A percentile compares a stretch with the other conserved stretches of the same genome.
These are phyloP conservation scores for Peltaster fructicola DNA, from an alignment of 2,329 filamentous ascomycete genomes.

Conservation along the genomic window DNA sequence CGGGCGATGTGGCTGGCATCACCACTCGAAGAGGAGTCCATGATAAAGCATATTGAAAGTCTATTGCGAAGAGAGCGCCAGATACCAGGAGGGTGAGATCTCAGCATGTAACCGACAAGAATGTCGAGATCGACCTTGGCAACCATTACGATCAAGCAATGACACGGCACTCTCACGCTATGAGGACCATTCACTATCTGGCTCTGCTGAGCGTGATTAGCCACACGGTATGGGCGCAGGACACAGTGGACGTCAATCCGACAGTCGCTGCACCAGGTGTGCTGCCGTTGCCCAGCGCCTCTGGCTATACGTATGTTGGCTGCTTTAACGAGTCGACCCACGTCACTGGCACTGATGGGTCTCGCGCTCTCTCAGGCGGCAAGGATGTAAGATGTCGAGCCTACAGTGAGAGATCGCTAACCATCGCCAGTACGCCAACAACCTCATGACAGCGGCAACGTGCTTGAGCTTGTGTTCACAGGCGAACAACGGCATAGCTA, in stretches of 20 bases:
- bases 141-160: too few relatives aligned
- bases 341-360: slow-evolving; percentile 20
- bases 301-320: slow-evolving; percentile 33
- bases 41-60: too few relatives aligned
- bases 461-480: slow-evolving; percentile 36
- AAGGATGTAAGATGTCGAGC: slow-evolving; percentile 24
- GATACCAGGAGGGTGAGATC: too few relatives aligned
- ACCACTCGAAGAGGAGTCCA: too few relatives aligned
- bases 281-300: slow-evolving; percentile 8
- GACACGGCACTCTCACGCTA: too few relatives aligned
- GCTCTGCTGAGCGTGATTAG: too few relatives aligned
- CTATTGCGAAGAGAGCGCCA: too few relatives aligned
- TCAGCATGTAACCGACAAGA: too few relatives aligned
- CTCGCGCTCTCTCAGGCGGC: slow-evolving; percentile 30
- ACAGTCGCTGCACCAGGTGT: slow-evolving; percentile 12
- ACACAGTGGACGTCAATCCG: slow-evolving; percentile 12
- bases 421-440: slow-evolving; percentile 21
- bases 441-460: slow-evolving; percentile 32
- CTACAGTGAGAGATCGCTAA: too few relatives aligned
- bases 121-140: too few relatives aligned
- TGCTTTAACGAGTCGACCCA: slow-evolving; percentile 40
- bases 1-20: too few relatives aligned
- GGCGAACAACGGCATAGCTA: slow-evolving; percentile 12
- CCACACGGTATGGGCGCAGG: slow-evolving; percentile 10
- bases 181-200: too few relatives aligned